These are phyloP conservation scores for Colletotrichum agaves DNA, from an alignment of 2,329 filamentous ascomycete genomes.

Conservation along the genomic window DNA sequence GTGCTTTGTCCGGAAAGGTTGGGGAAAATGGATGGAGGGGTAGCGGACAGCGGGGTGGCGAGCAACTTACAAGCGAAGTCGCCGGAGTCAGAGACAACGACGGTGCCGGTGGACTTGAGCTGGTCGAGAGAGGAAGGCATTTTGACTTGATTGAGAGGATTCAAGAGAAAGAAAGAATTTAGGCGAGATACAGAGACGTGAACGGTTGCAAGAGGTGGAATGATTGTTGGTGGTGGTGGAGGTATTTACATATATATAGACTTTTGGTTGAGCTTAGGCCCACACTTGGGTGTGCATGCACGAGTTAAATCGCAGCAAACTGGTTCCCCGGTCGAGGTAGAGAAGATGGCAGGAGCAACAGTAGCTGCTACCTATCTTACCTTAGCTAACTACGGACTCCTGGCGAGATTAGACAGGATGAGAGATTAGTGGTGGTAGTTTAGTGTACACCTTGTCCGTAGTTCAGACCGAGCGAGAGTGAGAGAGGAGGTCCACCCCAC, in stretches of 20 bases:
- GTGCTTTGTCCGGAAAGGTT: not conserved
- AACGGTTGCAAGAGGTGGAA: conserved; percentile 20
- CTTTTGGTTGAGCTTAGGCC: conserved; percentile 27
- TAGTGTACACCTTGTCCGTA: not conserved
- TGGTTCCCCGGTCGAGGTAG: no score
- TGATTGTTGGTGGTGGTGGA: conserved; percentile 20
- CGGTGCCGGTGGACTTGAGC: conserved; percentile 96
- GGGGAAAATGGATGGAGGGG: conserved; percentile 23
- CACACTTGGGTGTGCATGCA: conserved; percentile 22
- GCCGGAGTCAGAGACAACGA: conserved; percentile 96
- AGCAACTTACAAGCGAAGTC: conserved; percentile 78
- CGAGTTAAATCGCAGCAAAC: conserved; percentile 10
- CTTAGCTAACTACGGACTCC: not conserved
- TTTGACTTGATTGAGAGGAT: conserved; percentile 39
- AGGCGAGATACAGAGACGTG: conserved; percentile 4
- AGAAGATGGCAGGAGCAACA: not conserved
- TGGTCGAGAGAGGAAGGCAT: conserved; percentile 96
- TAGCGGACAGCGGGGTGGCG: conserved; percentile 12
- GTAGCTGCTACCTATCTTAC: not conserved
- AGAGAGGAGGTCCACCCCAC: not conserved
- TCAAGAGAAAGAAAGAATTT: conserved; percentile 12
- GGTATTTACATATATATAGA: conserved; percentile 33
- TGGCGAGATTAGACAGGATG: not conserved
- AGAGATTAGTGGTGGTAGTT: conserved; percentile 4
- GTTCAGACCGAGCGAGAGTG: not conserved